A percentile compares a stretch with the other conserved stretches of the same genome.
These are phyloP conservation scores for Trametes cinnabarina DNA, from an alignment of 768 basidiomycete genomes.

Conservation along the genomic window DNA sequence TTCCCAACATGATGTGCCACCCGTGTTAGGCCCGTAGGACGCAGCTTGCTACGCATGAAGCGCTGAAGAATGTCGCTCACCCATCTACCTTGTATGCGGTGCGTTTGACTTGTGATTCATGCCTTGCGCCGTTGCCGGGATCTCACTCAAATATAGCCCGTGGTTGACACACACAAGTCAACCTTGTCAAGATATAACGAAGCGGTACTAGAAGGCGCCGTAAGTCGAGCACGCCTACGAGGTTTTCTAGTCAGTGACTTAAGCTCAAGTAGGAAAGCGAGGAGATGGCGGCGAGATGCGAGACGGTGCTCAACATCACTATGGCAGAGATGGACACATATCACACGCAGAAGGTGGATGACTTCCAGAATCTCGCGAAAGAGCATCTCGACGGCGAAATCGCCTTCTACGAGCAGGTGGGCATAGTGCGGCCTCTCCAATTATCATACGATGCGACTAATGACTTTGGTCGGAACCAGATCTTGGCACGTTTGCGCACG, in stretches of 20 bases:
- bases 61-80: conserved; percentile 73
- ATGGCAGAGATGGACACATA: conserved; percentile 87
- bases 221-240: conserved; percentile 17
- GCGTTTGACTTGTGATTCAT: background rate
- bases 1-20: background rate
- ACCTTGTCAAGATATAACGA: conserved; percentile 66
- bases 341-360: conserved; percentile 70
- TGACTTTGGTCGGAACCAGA: conserved; percentile 30
- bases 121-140: background rate
- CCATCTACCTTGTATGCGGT: conserved; percentile 73
- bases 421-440: background rate
- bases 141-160: conserved; percentile 41
- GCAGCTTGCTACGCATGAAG: conserved; percentile 72
- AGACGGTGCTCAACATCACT: conserved; percentile 84
- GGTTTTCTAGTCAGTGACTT: background rate
- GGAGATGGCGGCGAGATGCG: conserved; percentile 70
- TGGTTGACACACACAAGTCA: conserved; percentile 72
- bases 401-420: conserved; percentile 67
- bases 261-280: conserved; percentile 50
- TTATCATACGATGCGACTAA: background rate
- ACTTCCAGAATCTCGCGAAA: conserved; percentile 55
- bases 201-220: conserved; percentile 40
- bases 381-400: conserved; percentile 82
- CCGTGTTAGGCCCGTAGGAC: conserved; percentile 63
- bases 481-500: conserved; percentile 54